Percentiles rank a stretch among this genome's conserved stretches.
Conservation (phyloP, 2,329 filamentous ascomycete genomes). For the Aspergillus costaricaensis region DNA sequence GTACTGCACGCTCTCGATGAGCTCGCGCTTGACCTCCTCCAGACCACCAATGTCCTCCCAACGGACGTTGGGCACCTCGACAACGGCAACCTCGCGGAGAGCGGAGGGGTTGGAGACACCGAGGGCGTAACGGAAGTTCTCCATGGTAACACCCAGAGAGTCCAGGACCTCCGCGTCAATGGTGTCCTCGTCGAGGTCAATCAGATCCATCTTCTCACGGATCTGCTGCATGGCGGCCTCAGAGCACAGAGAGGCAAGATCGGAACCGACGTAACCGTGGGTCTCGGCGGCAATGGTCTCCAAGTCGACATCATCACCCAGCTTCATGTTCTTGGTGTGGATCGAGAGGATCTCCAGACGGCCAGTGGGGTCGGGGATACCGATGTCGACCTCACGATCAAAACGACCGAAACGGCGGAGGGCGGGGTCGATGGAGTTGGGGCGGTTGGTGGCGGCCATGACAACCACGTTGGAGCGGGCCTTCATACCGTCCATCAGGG, state of each 20-base stretch:
- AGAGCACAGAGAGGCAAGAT: conserved; percentile 96
- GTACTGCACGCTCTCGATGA: conserved; percentile 98
- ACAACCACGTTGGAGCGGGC: conserved; percentile 97
- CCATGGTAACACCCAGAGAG: conserved; percentile 97
- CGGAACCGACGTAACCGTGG: conserved; percentile 97
- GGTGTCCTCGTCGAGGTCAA: conserved; percentile 97
- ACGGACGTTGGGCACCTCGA: conserved; percentile 98
- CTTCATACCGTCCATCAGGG: conserved; percentile 99
- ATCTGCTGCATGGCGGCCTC: conserved; percentile 99
- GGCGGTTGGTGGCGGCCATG: conserved; percentile 98
- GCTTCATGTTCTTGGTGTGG: conserved; percentile 99
- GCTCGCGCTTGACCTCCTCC: conserved; percentile 97
- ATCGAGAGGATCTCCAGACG: conserved; percentile 99
- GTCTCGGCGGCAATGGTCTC: conserved; percentile 97
- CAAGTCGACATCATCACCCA: conserved; percentile 92
- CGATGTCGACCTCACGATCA: conserved; percentile 98
- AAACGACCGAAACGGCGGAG: conserved; percentile 98
- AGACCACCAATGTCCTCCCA: conserved; percentile 99
- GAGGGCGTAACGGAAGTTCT: conserved; percentile 99
- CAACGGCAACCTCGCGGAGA: conserved; percentile 96
- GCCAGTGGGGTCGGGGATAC: conserved; percentile 94
- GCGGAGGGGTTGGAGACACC: conserved; percentile 98
- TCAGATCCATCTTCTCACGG: conserved; percentile 99
- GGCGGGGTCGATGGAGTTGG: conserved; percentile 97
- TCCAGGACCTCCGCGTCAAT: conserved; percentile 98